A percentile compares a stretch with the other conserved stretches of the same genome.
These are phyloP conservation scores for Xanthoconium purpureum DNA, from an alignment of 768 basidiomycete genomes.

Conservation along the genomic window DNA sequence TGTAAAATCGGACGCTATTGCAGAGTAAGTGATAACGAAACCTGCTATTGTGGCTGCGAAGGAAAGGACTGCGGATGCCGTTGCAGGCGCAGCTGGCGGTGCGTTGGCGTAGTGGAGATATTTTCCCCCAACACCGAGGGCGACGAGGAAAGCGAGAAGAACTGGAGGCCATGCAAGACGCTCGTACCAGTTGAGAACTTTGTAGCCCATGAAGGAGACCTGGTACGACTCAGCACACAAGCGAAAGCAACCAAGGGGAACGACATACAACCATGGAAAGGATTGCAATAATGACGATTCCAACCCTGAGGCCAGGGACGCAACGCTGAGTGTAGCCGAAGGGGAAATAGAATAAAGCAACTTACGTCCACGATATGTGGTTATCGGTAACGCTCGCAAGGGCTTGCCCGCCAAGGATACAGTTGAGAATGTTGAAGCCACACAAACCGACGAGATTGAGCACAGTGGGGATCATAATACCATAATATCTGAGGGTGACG, in stretches of 20 bases:
- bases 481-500: constrained; percentile 45
- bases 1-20: constrained; percentile 70
- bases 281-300: constrained; percentile 74
- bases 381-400: constrained; percentile 54
- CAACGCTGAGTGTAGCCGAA: constrained; percentile 4
- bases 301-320: constrained; percentile 48
- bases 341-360: constrained; percentile 5
- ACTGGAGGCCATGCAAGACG: constrained; percentile 75
- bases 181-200: constrained; percentile 70
- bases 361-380: constrained; percentile 50
- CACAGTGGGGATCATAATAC: constrained; percentile 47
- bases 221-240: constrained; percentile 15
- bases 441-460: constrained; percentile 59
- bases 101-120: constrained; percentile 52
- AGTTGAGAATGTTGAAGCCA: constrained; percentile 64
- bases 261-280: constrained; percentile 57
- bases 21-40: constrained; percentile 62
- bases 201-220: constrained; percentile 67
- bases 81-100: constrained; percentile 48
- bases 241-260: background rate
- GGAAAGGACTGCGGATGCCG: constrained; percentile 51
- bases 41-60: constrained; percentile 73
- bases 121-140: constrained; percentile 70
- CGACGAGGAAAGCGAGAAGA: constrained; percentile 67
- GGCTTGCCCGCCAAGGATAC: constrained; percentile 67